These are phyloP conservation scores for Xylaria sp. DNA, from an alignment of 2,329 filamentous ascomycete species.

Conservation along the genomic window DNA sequence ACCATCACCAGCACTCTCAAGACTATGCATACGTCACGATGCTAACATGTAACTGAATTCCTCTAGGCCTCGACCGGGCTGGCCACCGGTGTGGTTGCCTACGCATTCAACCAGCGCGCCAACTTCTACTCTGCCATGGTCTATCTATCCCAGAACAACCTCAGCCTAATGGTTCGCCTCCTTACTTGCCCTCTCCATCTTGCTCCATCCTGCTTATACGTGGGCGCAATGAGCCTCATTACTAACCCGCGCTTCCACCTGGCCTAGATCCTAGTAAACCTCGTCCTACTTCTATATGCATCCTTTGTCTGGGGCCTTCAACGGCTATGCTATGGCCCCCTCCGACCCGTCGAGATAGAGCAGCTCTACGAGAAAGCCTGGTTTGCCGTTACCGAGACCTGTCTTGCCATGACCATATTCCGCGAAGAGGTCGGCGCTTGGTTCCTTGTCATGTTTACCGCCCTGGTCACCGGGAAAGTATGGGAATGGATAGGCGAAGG, in stretches of 20 bases:
- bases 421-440: slow-evolving; percentile 92
- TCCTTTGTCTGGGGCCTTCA: slow-evolving; percentile 88
- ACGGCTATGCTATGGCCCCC: slow-evolving; percentile 86
- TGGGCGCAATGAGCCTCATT: slow-evolving; percentile 3
- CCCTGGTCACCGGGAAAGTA: slow-evolving; percentile 90
- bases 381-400: slow-evolving; percentile 98
- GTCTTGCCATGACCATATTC: slow-evolving; percentile 98
- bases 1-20: slow-evolving; percentile 21
- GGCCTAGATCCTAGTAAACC: slow-evolving; percentile 84
- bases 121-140: slow-evolving; percentile 99
- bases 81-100: slow-evolving; percentile 84
- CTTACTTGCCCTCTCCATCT: background rate
- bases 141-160: slow-evolving; percentile 94
- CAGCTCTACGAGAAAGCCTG: slow-evolving; percentile 97
- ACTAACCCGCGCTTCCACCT: slow-evolving; percentile 27
- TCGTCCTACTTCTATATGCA: slow-evolving; percentile 83
- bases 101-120: slow-evolving; percentile 91
- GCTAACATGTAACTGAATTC: slow-evolving; percentile 10
- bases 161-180: slow-evolving; percentile 83
- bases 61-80: slow-evolving; percentile 76
- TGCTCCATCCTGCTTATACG: background rate
- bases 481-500: slow-evolving; percentile 99
- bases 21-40: slow-evolving; percentile 2
- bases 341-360: slow-evolving; percentile 94
- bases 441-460: slow-evolving; percentile 97